A percentile compares a stretch with the other conserved stretches of the same genome.
Evolutionary conservation across 768 basidiomycete genomes (phyloP).

Genomic region (Boletus rubescentipes): DNA sequence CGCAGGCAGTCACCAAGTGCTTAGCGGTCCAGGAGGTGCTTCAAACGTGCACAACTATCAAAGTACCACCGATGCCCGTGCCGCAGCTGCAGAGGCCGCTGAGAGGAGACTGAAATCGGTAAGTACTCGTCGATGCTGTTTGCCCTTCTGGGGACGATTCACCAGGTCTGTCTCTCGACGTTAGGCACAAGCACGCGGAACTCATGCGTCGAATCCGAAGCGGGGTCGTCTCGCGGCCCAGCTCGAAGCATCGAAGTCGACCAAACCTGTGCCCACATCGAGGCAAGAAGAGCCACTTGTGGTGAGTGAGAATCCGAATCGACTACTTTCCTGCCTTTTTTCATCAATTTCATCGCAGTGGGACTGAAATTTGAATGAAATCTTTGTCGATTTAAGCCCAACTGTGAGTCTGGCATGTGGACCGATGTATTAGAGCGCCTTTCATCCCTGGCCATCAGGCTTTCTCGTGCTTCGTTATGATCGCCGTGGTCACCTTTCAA

Average conservation of each 20-base stretch:
- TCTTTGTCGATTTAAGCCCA: slow-evolving; percentile 20
- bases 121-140: slow-evolving; percentile 26
- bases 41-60: slow-evolving; percentile 21
- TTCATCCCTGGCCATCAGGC: slow-evolving; percentile 32
- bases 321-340: slow-evolving; percentile 22
- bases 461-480: slow-evolving; percentile 37
- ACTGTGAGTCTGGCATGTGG: slow-evolving; percentile 25
- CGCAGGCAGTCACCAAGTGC: slow-evolving; percentile 48
- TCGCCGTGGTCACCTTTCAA: slow-evolving; percentile 31
- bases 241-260: slow-evolving; percentile 39
- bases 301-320: slow-evolving; percentile 37
- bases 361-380: slow-evolving; percentile 36
- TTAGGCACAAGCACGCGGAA: slow-evolving; percentile 45
- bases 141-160: slow-evolving; percentile 22
- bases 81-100: slow-evolving; percentile 62
- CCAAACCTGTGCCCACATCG: slow-evolving; percentile 37
- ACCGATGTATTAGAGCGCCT: slow-evolving; percentile 15
- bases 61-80: slow-evolving; percentile 43
- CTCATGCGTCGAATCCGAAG: slow-evolving; percentile 45
- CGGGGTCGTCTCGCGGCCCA: slow-evolving; percentile 44
- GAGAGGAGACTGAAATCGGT: slow-evolving; percentile 59
- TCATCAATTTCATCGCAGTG: slow-evolving; percentile 38
- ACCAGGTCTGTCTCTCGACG: slow-evolving; percentile 13
- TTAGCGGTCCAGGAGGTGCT: slow-evolving; percentile 38
- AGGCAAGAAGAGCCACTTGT: slow-evolving; percentile 42